Evolutionary conservation across 2,329 filamentous ascomycete species (phyloP).

Genomic region (Emergomyces orientalis): DNA sequence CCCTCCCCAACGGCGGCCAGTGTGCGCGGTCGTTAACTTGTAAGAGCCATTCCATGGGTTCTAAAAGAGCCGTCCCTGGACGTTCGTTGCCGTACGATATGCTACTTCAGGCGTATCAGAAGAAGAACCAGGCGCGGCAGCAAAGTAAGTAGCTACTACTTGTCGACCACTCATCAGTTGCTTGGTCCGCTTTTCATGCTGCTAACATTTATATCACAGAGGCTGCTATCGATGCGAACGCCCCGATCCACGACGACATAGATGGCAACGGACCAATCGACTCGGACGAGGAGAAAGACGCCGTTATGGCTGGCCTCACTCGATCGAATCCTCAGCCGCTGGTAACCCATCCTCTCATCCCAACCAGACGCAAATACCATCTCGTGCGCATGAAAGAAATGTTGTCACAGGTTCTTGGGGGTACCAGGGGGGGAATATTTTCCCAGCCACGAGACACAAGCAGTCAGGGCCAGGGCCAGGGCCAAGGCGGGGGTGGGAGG

Average conservation of each 20-base stretch:
- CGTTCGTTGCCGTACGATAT: conserved; percentile 86
- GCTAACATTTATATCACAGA: conserved; percentile 44
- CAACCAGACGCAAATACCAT: conserved; percentile 47
- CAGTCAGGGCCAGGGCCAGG: conserved; percentile 13
- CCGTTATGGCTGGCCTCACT: conserved; percentile 65
- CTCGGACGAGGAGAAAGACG: conserved; percentile 85
- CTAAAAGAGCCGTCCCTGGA: conserved; percentile 79
- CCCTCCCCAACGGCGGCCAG: conserved; percentile 71
- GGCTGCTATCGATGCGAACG: conserved; percentile 88
- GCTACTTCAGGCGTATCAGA: conserved; percentile 78
- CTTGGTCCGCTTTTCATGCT: not conserved
- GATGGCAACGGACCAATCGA: conserved; percentile 76
- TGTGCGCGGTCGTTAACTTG: conserved; percentile 85
- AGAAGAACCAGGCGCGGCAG: conserved; percentile 97
- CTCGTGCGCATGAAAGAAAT: conserved; percentile 56
- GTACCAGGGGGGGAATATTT: conserved; percentile 39
- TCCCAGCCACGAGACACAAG: conserved; percentile 25
- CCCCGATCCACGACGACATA: conserved; percentile 76
- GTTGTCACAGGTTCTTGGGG: conserved; percentile 50
- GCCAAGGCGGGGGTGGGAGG: conserved; percentile 19
- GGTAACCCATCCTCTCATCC: conserved; percentile 51
- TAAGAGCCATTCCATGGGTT: conserved; percentile 92
- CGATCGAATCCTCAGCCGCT: conserved; percentile 71
- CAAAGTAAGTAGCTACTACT: conserved; percentile 58
- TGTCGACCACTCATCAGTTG: not conserved